Conservation (phyloP, 2,329 filamentous ascomycete genomes). For the Beauveria bassiana region DNA sequence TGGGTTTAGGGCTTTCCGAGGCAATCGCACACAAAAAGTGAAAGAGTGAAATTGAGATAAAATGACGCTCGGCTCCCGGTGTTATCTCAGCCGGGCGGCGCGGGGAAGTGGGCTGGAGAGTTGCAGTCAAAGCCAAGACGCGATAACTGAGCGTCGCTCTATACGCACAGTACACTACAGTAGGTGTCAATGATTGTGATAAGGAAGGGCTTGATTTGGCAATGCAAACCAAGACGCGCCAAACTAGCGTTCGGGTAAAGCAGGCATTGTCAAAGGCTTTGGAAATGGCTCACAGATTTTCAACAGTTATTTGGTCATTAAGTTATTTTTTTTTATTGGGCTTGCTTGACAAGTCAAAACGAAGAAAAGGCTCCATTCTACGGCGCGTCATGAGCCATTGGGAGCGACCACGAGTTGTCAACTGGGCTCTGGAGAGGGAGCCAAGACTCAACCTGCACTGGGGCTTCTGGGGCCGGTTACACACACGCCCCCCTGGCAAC, state of each 20-base stretch:
- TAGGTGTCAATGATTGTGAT: not conserved
- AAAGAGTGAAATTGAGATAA: not conserved
- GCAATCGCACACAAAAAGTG: not conserved
- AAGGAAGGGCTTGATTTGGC: not conserved
- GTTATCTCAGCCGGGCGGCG: slow-evolving; percentile 1
- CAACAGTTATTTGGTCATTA: not conserved
- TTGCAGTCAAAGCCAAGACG: not conserved
- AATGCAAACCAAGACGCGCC: not conserved
- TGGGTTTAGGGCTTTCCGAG: slow-evolving; percentile 7
- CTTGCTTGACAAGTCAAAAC: not conserved
- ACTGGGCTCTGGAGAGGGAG: not conserved
- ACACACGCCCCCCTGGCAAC: not conserved
- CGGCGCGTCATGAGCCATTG: not conserved
- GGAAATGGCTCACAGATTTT: not conserved
- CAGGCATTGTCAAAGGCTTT: not conserved
- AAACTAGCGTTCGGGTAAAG: not conserved
- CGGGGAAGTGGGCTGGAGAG: slow-evolving; percentile 8
- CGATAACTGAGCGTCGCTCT: not conserved
- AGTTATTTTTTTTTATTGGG: not conserved
- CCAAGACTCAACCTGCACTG: not conserved
- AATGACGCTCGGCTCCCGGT: not conserved
- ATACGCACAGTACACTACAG: not conserved
- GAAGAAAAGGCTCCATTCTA: not conserved
- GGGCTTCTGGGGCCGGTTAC: not conserved
- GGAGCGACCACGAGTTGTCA: not conserved